A percentile compares a stretch with the other conserved stretches of the same genome.
Conservation (phyloP, 306 rosid genomes). For the Dryas alaskensis region DNA sequence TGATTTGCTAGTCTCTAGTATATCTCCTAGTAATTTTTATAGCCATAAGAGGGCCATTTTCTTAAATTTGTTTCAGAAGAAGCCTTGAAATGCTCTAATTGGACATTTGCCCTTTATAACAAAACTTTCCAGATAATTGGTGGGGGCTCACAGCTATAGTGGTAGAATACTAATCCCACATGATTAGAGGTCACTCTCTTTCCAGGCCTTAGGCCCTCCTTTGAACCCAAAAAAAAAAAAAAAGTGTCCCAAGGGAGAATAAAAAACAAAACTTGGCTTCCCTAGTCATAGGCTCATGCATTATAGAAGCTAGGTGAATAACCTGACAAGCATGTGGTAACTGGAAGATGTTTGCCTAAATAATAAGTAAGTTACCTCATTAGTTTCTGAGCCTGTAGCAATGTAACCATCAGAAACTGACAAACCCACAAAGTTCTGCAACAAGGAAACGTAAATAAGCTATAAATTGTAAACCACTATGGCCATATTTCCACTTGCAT, state of each 20-base stretch:
- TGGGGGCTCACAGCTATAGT: background rate
- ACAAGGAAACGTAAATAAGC: slow-evolving; percentile 33
- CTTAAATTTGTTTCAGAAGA: background rate
- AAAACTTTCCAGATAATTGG: background rate
- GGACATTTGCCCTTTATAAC: background rate
- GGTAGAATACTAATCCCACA: background rate
- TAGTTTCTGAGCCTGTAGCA: slow-evolving; percentile 98
- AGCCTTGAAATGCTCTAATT: background rate
- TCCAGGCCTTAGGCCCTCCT: background rate
- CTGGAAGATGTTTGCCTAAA: background rate
- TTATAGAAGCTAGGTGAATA: slow-evolving; percentile 6
- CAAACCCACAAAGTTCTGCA: slow-evolving; percentile 95
- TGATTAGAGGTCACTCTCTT: background rate
- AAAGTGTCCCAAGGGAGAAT: background rate
- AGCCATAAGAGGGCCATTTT: background rate
- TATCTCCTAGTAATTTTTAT: background rate
- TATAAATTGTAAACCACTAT: background rate
- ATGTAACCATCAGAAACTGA: slow-evolving; percentile 90
- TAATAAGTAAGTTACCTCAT: slow-evolving; percentile 61
- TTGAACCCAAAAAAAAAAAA: background rate
- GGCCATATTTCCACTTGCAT: background rate
- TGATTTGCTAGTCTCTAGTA: background rate
- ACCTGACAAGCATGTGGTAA: slow-evolving; percentile 2
- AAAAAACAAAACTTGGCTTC: background rate
- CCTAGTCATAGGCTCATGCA: background rate